Conservation (phyloP, 2,329 filamentous ascomycete genomes). For the Xylariaceae sp. region DNA sequence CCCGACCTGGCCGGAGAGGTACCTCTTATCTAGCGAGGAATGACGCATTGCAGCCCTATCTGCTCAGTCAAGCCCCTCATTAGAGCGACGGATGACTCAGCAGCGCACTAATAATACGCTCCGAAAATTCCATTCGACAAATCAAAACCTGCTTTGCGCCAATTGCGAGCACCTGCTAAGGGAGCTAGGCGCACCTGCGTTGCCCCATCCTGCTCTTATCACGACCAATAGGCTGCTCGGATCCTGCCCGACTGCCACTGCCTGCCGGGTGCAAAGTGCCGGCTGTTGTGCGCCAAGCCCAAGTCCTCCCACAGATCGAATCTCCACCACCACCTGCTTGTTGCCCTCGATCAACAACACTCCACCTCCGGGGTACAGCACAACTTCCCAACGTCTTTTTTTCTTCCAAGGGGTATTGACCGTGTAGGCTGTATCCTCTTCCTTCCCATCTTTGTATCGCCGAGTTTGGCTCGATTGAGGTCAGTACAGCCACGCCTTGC, state of each 20-base stretch:
- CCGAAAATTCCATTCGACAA: slow-evolving; percentile 18
- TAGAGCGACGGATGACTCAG: slow-evolving; percentile 16
- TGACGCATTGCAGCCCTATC: slow-evolving; percentile 14
- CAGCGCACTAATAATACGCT: slow-evolving; percentile 22
- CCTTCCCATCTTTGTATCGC: slow-evolving; percentile 21
- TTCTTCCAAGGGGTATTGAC: slow-evolving; percentile 31
- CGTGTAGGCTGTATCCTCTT: slow-evolving; percentile 34
- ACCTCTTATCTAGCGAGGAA: neutral
- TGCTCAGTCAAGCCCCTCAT: neutral
- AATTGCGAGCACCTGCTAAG: neutral
- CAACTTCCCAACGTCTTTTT: slow-evolving; percentile 16
- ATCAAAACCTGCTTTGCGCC: slow-evolving; percentile 10
- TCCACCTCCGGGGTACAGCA: slow-evolving; percentile 17
- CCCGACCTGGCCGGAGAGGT: neutral
- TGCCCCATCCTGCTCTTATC: neutral
- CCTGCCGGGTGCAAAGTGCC: neutral
- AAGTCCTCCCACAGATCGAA: slow-evolving; percentile 8
- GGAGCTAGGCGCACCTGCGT: neutral
- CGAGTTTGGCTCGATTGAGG: slow-evolving; percentile 31
- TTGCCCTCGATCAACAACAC: slow-evolving; percentile 12
- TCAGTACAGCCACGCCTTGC: slow-evolving; percentile 40
- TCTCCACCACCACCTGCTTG: slow-evolving; percentile 3
- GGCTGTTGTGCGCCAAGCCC: slow-evolving; percentile 16
- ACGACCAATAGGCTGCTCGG: slow-evolving; percentile 10
- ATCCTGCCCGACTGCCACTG: slow-evolving; percentile 14